phyloP scores from a whole-genome alignment of 1,139 yeast species.

The Magnusiomyces fungicola region DNA sequence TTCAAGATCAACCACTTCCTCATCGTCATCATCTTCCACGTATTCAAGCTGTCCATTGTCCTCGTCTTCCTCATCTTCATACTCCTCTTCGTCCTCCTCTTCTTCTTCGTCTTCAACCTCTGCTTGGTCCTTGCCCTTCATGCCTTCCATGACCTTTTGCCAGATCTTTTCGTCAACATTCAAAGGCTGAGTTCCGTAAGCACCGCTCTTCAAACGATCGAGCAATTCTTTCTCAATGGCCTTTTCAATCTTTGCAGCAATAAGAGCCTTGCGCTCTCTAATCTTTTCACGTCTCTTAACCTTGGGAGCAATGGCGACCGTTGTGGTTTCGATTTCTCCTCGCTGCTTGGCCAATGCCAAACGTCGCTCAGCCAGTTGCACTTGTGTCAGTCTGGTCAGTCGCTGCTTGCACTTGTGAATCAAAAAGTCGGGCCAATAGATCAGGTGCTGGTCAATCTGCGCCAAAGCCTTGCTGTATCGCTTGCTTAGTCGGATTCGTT shows the following conservation, averaged over 20 bases:
- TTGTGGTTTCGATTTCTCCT: slow-evolving; percentile 3
- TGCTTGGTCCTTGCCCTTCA: slow-evolving; percentile 50
- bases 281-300: slow-evolving; percentile 90
- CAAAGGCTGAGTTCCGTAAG: slow-evolving; percentile 94
- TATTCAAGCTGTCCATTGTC: slow-evolving; percentile 78
- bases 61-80: slow-evolving; percentile 39
- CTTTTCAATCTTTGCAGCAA: slow-evolving; percentile 94
- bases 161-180: slow-evolving; percentile 94
- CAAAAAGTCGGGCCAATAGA: slow-evolving; percentile 89
- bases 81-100: slow-evolving; percentile 56
- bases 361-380: slow-evolving; percentile 92
- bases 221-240: slow-evolving; percentile 91
- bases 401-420: slow-evolving; percentile 94
- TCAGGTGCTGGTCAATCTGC: slow-evolving; percentile 79
- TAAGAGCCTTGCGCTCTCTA: slow-evolving; percentile 91
- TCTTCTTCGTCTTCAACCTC: slow-evolving; percentile 59
- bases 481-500: slow-evolving; percentile 78
- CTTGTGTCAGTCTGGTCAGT: slow-evolving; percentile 88
- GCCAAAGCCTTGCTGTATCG: slow-evolving; percentile 80
- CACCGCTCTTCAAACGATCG: slow-evolving; percentile 93
- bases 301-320: slow-evolving; percentile 45
- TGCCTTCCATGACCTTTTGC: slow-evolving; percentile 83
- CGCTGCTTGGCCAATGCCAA: slow-evolving; percentile 56
- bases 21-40: slow-evolving; percentile 70
- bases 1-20: slow-evolving; percentile 84